Evolutionary conservation across 306 rosid species (phyloP).

Genomic region (Gillenia trifoliata): DNA sequence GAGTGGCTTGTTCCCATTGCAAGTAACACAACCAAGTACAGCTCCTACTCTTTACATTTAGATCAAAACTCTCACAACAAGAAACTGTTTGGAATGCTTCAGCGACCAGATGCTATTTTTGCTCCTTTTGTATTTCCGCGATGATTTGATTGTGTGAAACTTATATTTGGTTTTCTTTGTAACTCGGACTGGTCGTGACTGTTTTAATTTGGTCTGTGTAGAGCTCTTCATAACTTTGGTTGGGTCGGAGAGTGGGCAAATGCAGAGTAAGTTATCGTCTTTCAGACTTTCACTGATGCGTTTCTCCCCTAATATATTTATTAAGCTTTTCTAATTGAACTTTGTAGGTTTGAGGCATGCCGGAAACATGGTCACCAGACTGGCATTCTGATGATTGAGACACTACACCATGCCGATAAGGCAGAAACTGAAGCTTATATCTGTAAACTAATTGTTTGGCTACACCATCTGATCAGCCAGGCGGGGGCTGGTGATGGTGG

Average conservation of each 20-base stretch:
- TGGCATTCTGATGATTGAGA: constrained; percentile 74
- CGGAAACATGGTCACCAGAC: constrained; percentile 67
- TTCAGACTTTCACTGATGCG: background rate
- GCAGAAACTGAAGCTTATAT: constrained; percentile 72
- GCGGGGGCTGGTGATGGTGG: constrained; percentile 68
- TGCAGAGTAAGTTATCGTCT: constrained; percentile 63
- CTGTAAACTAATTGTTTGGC: constrained; percentile 86
- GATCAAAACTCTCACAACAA: no score
- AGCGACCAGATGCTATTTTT: background rate
- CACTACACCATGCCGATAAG: constrained; percentile 90
- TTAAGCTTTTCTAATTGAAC: constrained; percentile 1
- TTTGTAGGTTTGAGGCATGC: constrained; percentile 66
- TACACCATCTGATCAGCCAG: constrained; percentile 82
- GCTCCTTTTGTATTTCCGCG: background rate
- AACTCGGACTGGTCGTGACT: constrained; percentile 12
- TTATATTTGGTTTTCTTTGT: background rate
- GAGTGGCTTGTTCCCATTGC: constrained; percentile 97
- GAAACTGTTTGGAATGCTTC: no score
- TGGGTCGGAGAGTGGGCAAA: constrained; percentile 99
- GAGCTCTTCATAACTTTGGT: constrained; percentile 99
- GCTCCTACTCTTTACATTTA: background rate
- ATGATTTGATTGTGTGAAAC: background rate
- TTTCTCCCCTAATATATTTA: constrained; percentile 6
- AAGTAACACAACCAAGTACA: constrained; percentile 83
- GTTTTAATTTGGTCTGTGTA: constrained; percentile 22